Percentiles rank a stretch among this genome's conserved stretches.
These are phyloP conservation scores for Xylaria palmicola DNA, from an alignment of 495 filamentous ascomycete genomes.

Conservation along the genomic window DNA sequence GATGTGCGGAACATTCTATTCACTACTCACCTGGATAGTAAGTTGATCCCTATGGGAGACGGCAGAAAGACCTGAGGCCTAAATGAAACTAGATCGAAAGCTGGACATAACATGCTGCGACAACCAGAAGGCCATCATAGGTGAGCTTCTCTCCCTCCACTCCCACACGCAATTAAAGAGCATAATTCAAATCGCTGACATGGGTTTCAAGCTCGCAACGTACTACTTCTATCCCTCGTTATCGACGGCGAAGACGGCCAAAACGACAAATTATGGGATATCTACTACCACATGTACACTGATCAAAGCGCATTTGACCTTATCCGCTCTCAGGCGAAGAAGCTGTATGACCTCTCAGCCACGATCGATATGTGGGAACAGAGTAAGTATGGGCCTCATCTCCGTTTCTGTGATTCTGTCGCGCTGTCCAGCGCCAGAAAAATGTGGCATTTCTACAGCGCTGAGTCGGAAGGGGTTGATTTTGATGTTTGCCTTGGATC, in stretches of 20 bases:
- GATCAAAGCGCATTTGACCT: conserved; percentile 7
- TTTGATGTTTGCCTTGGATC: conserved; percentile 14
- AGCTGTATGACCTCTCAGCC: conserved; percentile 15
- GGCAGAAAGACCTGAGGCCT: not conserved
- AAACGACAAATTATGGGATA: conserved; percentile 18
- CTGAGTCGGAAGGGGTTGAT: not conserved
- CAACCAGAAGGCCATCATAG: conserved; percentile 24
- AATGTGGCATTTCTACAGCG: conserved; percentile 25
- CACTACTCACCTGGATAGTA: conserved; percentile 25
- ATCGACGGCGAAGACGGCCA: conserved; percentile 17
- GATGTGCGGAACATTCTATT: conserved; percentile 35
- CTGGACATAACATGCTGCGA: conserved; percentile 36
- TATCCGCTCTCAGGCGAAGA: conserved; percentile 24
- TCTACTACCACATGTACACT: conserved; percentile 30
- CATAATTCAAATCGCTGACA: not conserved
- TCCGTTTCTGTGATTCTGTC: conserved; percentile 27
- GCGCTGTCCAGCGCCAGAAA: conserved; percentile 20
- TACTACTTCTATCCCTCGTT: conserved; percentile 29
- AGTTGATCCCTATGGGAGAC: not conserved
- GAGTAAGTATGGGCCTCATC: conserved; percentile 23
- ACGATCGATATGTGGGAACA: conserved; percentile 22
- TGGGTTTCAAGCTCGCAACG: conserved; percentile 26
- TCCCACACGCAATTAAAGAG: too few species aligned
- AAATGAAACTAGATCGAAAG: conserved; percentile 6
- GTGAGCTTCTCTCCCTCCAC: conserved; percentile 10